A percentile compares a stretch with the other conserved stretches of the same genome.
Evolutionary conservation across 1,284 basidiomycete species (phyloP).

Genomic region (Volvariella surrecta): DNA sequence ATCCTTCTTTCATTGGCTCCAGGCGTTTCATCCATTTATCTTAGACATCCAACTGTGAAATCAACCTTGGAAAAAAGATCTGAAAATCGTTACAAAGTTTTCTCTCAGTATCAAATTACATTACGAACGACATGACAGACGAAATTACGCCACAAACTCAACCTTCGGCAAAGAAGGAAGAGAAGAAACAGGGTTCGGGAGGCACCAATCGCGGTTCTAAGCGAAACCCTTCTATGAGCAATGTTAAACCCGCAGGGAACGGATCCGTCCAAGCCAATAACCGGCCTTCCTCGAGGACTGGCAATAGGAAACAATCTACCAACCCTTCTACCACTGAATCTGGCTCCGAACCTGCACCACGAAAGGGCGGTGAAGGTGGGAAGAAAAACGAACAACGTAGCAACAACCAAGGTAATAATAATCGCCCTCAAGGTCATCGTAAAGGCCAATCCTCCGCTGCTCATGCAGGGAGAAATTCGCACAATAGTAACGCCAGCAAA

Average conservation of each 20-base stretch:
- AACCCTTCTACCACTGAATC: conserved; percentile 44
- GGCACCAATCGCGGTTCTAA: conserved; percentile 43
- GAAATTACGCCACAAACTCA: conserved; percentile 53
- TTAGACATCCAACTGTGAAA: conserved; percentile 13
- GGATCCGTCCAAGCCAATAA: conserved; percentile 33
- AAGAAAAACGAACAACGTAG: conserved; percentile 51
- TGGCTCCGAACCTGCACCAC: conserved; percentile 54
- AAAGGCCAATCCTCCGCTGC: conserved; percentile 47
- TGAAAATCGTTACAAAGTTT: conserved; percentile 40
- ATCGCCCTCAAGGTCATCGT: conserved; percentile 41
- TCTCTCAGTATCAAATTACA: conserved; percentile 34
- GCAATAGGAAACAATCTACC: conserved; percentile 43
- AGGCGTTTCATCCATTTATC: conserved; percentile 12
- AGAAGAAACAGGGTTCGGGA: conserved; percentile 47
- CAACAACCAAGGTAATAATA: conserved; percentile 40
- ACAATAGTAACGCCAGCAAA: conserved; percentile 22
- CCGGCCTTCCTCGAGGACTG: conserved; percentile 49
- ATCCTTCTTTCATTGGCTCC: conserved; percentile 11
- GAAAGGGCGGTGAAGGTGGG: conserved; percentile 44
- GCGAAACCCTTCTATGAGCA: conserved; percentile 43
- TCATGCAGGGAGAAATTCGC: conserved; percentile 33
- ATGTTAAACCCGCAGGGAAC: conserved; percentile 34
- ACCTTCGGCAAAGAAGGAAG: conserved; percentile 54
- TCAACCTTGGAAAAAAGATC: conserved; percentile 33
- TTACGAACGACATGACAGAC: conserved; percentile 83